A percentile compares a stretch with the other conserved stretches of the same genome.
Evolutionary conservation across 495 filamentous ascomycete genomes (phyloP).

Genomic region (Wilcoxina mikolae): DNA sequence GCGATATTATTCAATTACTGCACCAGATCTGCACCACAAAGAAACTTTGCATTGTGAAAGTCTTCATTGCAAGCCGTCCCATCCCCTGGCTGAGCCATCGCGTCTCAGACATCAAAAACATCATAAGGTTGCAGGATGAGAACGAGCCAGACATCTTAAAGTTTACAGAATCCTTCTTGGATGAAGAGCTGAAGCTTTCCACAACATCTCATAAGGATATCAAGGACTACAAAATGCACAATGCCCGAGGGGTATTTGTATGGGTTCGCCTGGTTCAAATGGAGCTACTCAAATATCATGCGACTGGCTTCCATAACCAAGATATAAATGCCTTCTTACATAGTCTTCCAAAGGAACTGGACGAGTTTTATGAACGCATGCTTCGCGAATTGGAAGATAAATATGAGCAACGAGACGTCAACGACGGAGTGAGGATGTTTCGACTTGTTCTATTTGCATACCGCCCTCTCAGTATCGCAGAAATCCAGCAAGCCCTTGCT

Average conservation of each 20-base stretch:
- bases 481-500: background rate
- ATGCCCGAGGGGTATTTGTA: slow-evolving; percentile 1
- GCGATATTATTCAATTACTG: background rate
- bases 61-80: slow-evolving; percentile 2
- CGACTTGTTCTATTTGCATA: background rate
- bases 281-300: background rate
- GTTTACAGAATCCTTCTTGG: background rate
- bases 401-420: background rate
- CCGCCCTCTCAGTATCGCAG: background rate
- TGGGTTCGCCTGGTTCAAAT: background rate
- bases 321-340: background rate
- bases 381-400: background rate
- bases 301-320: background rate
- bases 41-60: background rate
- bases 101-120: background rate
- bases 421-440: background rate
- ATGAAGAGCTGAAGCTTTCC: background rate
- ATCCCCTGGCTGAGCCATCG: background rate
- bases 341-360: slow-evolving; percentile 3
- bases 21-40: background rate
- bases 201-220: background rate
- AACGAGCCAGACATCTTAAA: background rate
- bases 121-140: slow-evolving; percentile 1
- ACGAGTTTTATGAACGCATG: background rate
- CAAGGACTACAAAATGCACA: background rate